Evolutionary conservation across 306 rosid genomes (phyloP), one percentile per base, ranked within the genome.

Genomic region (Canavalia ensiformis): DNA sequence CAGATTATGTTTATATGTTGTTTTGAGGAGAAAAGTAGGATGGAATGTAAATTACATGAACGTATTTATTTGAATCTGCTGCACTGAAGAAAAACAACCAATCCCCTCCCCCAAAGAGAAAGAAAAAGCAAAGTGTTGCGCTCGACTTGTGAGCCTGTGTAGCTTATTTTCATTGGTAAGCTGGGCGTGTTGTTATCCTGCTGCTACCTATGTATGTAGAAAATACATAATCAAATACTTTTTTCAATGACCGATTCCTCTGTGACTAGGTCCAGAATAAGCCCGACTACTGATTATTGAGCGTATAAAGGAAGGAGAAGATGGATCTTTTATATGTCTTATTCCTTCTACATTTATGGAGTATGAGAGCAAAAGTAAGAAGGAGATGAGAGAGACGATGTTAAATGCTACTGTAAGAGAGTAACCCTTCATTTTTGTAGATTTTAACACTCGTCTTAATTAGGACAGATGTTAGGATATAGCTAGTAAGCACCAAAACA

Each of bases 201-300:
- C 18, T 51, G 8, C 44, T 63, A 39, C 75, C 39, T 68, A 30
- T 28, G 68, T 37, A 39, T 74, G 31, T 8, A 59, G 3, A 35
- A 6, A 63, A 5, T 33, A 33, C 34, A 50, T 1, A 0, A 9
- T 41, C 45, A 33, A 66, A 18, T 34, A 13, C 3, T 29, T 28
- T 77, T 0, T 2, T 82, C 83, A 87, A 65, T 87, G 88, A 39
- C 90, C 88, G 8, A 74, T 74, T 18, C 90, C 90, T 81, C 59
- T 67, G 66, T 11, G 86, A 84, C 90, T 87, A 46, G 90, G 90
- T 25, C 90, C 90, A 44, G 90, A 84, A 74, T 87, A 77, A 77
- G 90, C 87, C 30, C 69, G 74, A 68, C 39, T 68, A 68, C 39
- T 68, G 76, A 77, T 59, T 3, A 84, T 52, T 6, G 74, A 73